Base-by-base conservation (phyloP, 1,284 basidiomycete genomes). In the Cystobasidium pallidum region DNA sequence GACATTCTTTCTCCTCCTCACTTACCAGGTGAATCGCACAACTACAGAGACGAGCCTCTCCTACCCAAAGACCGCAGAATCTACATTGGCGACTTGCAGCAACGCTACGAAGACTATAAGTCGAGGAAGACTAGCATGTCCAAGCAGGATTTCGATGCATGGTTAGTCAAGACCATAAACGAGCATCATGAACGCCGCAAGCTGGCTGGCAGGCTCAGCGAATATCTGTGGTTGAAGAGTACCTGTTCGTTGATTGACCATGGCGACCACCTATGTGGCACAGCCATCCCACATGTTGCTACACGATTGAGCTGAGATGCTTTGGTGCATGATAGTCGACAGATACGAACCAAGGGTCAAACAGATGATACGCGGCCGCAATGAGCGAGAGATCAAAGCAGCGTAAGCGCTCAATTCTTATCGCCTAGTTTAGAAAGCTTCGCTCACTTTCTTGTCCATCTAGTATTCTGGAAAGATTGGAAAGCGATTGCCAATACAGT, bases 151-250 rank as follows among this genome's bases (percentile, higher is more conserved):
- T 36, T 57, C 19, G 32, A 57, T 34, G 54, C 30, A n/a, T 57
- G 54, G 54, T 13, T 57, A 15, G 30, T n/a, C n/a, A 57, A 57
- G 54, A 36, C 54, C 4, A 19, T 57, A 10, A 32, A 57, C 13
- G 54, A 57, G 34, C 28, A 57, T 21, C 30, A 34, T 15, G 54
- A 57, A 28, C 30, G 30, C 36, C 54, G 54, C 4, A 32, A 34
- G 26, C 30, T 34, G 36, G 54, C 21, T 57, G 54, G 54, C 7
- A 57, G 32, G n/a, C 32, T 57, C 19, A 57, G 30, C 32, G 54
- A 57, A 34, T 57, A 57, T 36, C 32, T 57, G 13, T 57, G 54
- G 54, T 28, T 57, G 19, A 57, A 19, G 30, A 36, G 1, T n/a
- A 36, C 54, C 7, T 36, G 54, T 57, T 7, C 28, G 30, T 36